Evolutionary conservation across 306 rosid species (phyloP).

Genomic region (Sindora glabra): DNA sequence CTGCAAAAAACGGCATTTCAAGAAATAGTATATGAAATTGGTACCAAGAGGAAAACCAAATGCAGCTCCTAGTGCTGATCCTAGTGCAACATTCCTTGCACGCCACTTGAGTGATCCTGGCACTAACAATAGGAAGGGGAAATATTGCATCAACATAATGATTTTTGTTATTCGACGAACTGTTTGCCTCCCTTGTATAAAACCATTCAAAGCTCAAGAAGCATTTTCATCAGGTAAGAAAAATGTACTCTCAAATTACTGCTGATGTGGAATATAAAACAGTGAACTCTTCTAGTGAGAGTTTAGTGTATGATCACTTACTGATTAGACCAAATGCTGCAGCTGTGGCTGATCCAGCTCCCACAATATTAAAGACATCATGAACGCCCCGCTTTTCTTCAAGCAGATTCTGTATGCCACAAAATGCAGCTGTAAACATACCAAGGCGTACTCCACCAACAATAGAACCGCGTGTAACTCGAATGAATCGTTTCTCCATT

Average conservation of each 20-base stretch:
- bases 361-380: slow-evolving; percentile 79
- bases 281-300: neutral
- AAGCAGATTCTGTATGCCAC: slow-evolving; percentile 61
- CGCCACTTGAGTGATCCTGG: no score
- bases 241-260: neutral
- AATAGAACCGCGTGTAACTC: slow-evolving; percentile 74
- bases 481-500: slow-evolving; percentile 88
- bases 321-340: slow-evolving; percentile 83
- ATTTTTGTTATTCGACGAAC: neutral
- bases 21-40: neutral
- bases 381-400: slow-evolving; percentile 80
- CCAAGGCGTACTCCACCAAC: slow-evolving; percentile 93
- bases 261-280: neutral
- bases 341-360: slow-evolving; percentile 96
- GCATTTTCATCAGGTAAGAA: neutral
- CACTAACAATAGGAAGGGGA: slow-evolving; percentile 40
- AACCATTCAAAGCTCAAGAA: slow-evolving; percentile 3
- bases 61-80: slow-evolving; percentile 77
- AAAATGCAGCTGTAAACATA: slow-evolving; percentile 83
- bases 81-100: slow-evolving; percentile 68
- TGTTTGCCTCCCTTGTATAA: neutral
- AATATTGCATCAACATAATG: slow-evolving; percentile 1
- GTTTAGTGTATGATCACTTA: slow-evolving; percentile 33
- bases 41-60: slow-evolving; percentile 91
- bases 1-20: neutral